Conservation (phyloP, 768 basidiomycete species). For the Leccinum broughii region DNA sequence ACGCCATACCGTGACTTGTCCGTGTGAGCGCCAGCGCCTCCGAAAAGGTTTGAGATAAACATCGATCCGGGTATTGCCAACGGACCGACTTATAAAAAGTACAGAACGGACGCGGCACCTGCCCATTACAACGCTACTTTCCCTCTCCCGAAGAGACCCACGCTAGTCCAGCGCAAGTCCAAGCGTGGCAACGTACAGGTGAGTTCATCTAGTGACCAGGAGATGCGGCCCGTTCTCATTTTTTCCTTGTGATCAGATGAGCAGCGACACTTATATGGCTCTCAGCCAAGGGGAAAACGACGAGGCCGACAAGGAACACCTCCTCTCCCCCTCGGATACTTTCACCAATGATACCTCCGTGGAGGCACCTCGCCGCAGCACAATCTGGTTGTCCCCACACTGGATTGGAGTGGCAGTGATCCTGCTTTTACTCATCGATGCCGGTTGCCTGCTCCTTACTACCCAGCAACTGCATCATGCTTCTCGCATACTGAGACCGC, state of each 20-base stretch:
- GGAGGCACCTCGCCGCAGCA: constrained; percentile 5
- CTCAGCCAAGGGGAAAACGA: constrained; percentile 14
- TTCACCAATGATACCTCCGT: neutral
- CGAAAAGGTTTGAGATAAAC: neutral
- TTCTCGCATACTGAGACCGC: constrained; percentile 19
- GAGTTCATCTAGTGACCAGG: neutral
- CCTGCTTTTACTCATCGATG: constrained; percentile 25
- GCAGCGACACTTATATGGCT: constrained; percentile 8
- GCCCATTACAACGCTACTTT: neutral
- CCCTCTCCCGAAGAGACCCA: neutral
- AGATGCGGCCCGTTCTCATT: neutral
- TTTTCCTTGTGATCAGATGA: constrained; percentile 18
- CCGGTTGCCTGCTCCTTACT: constrained; percentile 20
- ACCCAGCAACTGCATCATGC: constrained; percentile 17
- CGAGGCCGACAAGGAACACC: constrained; percentile 17
- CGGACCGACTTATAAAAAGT: constrained; percentile 7
- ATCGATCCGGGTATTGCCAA: neutral
- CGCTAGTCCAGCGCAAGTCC: neutral
- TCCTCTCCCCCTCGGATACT: constrained; percentile 12
- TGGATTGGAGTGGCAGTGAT: constrained; percentile 22
- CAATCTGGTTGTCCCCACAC: neutral
- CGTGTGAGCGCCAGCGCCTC: neutral
- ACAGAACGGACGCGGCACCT: neutral
- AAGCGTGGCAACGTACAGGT: neutral
- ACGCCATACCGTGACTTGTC: neutral